Evolutionary conservation across 2,329 filamentous ascomycete species (phyloP), one percentile per base, ranked within the genome.

Genomic region (Paecilomyces dactylethromorphus): DNA sequence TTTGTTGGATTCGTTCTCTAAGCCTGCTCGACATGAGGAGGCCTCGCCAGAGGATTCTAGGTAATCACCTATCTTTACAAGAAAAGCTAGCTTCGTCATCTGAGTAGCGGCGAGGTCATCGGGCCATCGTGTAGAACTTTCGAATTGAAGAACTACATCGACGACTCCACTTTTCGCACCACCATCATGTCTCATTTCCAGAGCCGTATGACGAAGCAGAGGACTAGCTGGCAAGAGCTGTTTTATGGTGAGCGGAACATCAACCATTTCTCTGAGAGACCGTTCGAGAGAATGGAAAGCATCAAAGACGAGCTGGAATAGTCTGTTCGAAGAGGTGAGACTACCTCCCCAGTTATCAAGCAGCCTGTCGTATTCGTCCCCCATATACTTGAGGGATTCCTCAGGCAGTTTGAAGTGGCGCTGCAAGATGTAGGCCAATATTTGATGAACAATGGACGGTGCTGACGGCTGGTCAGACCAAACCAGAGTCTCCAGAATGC

Each of bases 61-160:
- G 3, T 94, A 82, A 56, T 87, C 85, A 55, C 87, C 86, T 58
- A 96, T 86, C 66, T 86, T 87, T 8, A 88, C 74, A 10, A 90
- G 80, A 70, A 99, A 96, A 3, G 95, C 94, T 45, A 95, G 84
- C 74, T 99, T 99, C 12, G 92, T 92, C 68, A 92, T 86, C 72
- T 99, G 94, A 58, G 97, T 96, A 4, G 93, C 92, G 3, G 85
- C 85, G 8, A 97, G 77, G 69, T 95, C 91, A 69, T 97, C 92
- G 0, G 94, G 94, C 94, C 94, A 99, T 65, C 91, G 88, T 53
- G 87, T 88, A 6, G 94, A 97, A 3, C 89, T 90, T 76, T 99
- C 94, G 66, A 99, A 97, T 69, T 93, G 92, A 54, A 99, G 81
- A 50, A 92, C 83, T 32, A 95, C 84, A 64, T 95, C 87, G 64